Conservation (phyloP, 2,329 filamentous ascomycete species). For the Gnomoniopsis sp. region DNA sequence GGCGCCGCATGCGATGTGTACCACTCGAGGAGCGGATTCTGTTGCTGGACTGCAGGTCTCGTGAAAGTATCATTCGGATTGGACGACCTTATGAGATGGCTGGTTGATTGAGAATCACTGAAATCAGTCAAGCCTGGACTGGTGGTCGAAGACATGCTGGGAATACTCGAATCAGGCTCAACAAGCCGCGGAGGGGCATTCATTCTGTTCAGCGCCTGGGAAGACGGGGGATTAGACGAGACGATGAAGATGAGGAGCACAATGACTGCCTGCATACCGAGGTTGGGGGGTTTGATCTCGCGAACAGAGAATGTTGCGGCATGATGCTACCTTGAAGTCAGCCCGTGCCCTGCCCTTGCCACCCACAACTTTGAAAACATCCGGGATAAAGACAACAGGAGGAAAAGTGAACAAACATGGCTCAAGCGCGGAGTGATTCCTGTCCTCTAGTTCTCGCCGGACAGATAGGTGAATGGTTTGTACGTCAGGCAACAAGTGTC, state of each 20-base stretch:
- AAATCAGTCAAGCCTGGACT: constrained; percentile 1
- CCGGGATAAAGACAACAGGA: too few species aligned
- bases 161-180: constrained; percentile 18
- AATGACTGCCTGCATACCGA: constrained; percentile 17
- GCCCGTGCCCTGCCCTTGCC: neutral
- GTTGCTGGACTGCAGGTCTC: neutral
- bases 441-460: neutral
- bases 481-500: neutral
- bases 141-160: constrained; percentile 16
- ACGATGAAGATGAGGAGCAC: constrained; percentile 5
- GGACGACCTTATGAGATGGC: neutral
- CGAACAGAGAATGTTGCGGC: neutral
- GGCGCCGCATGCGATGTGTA: constrained; percentile 4
- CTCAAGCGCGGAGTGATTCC: too few species aligned
- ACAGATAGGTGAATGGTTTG: neutral
- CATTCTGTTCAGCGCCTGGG: constrained; percentile 19
- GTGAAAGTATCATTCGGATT: constrained; percentile 1
- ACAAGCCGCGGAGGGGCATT: constrained; percentile 21
- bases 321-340: constrained; percentile 9
- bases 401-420: too few species aligned
- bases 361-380: neutral
- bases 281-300: neutral
- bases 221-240: constrained; percentile 18
- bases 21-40: constrained; percentile 3
- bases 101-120: constrained; percentile 8